Base-by-base conservation (phyloP, 2,329 filamentous ascomycete species). In the Monosporascus ibericus region DNA sequence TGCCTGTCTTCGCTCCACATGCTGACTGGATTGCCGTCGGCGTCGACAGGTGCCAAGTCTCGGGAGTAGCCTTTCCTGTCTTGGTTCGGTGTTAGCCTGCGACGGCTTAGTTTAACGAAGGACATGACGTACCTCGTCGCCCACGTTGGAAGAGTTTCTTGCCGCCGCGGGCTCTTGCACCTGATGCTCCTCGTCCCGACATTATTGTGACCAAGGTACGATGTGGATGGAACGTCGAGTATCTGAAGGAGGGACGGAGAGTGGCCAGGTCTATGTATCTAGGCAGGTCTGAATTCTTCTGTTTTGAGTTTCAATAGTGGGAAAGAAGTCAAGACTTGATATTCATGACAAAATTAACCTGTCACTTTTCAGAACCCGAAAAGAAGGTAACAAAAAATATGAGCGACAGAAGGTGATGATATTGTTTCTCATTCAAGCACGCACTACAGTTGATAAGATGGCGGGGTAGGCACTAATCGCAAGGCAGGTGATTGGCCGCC, bases 31-130 rank as follows among this genome's bases (percentile, higher is more conserved):
- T 94, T 94, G 62, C 92, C 94, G 67, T 97, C 89, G 61, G 85
- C 86, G 66, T 96, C 92, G 65, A 94, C 75, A 20, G 92, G 92
- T 70, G 89, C 86, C 47, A 97, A 84, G 70, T 96, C 86, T 60
- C 90, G 87, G 60, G 92, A 96, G 76, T 95, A 99, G 67, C 95
- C 87, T 74, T 96, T 96, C 66, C 94, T 94, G 57, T 92, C 92
- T 96, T 59, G 24, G 27, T 24, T 44, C 27, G 18, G 27, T 48
- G 36, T n/a, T 17, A 44, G 37, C 36, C 36, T 25, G 25, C 22
- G 9, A 25, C 30, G 15, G 30, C 30, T 34, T 34, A 34, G 5
- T 27, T 11, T 27, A 25, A 34, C 42, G 30, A 15, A 39, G 48
- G 47, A 44, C 47, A 46, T n/a, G 48, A 65, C 80, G 63, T 74